Evolutionary conservation across 1,284 basidiomycete genomes (phyloP).

Genomic region (Boletus semigastroideus): DNA sequence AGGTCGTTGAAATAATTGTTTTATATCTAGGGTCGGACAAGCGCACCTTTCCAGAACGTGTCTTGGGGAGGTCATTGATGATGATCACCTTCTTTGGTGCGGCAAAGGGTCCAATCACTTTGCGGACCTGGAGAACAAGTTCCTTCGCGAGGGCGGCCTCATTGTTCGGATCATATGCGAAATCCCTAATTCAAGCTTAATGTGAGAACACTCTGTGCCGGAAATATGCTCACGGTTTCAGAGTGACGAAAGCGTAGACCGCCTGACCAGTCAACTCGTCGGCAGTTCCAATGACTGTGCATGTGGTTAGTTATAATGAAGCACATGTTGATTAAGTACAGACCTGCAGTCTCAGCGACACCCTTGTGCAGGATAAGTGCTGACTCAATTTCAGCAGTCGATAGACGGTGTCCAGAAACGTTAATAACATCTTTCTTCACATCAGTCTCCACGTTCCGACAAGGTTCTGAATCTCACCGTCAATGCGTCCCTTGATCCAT

Average conservation of each 20-base stretch:
- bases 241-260: slow-evolving; percentile 82
- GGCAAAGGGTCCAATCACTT: slow-evolving; percentile 95
- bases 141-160: slow-evolving; percentile 82
- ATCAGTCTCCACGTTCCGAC: slow-evolving; percentile 8
- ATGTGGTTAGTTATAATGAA: slow-evolving; percentile 2
- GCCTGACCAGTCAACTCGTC: slow-evolving; percentile 91
- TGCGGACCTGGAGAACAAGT: slow-evolving; percentile 91
- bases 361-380: slow-evolving; percentile 93
- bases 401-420: slow-evolving; percentile 95
- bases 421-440: slow-evolving; percentile 76
- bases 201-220: not conserved
- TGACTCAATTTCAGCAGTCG: slow-evolving; percentile 97
- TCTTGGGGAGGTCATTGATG: slow-evolving; percentile 91
- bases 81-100: slow-evolving; percentile 91
- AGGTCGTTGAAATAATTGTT: not conserved
- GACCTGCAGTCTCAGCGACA: slow-evolving; percentile 90
- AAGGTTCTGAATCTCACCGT: slow-evolving; percentile 58
- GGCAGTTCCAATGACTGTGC: slow-evolving; percentile 76
- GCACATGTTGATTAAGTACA: slow-evolving; percentile 13
- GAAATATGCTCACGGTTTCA: slow-evolving; percentile 62
- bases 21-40: not conserved
- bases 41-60: slow-evolving; percentile 88
- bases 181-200: slow-evolving; percentile 58
- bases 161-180: slow-evolving; percentile 67
- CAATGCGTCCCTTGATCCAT: slow-evolving; percentile 98